phyloP scores from a whole-genome alignment of 2,329 filamentous ascomycete species.

The Pyrenophora teres region DNA sequence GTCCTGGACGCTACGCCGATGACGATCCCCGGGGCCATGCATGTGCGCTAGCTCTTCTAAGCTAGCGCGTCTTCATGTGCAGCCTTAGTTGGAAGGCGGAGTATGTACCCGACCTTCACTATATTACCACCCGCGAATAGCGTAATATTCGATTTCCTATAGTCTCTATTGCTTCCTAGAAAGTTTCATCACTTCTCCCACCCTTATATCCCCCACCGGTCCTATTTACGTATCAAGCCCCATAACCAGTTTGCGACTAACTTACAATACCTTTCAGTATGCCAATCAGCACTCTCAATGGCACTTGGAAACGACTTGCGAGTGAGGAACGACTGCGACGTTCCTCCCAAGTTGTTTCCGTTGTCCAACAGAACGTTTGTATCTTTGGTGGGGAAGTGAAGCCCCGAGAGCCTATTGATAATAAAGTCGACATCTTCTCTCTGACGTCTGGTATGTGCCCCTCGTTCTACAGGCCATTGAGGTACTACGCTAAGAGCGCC shows the following conservation, averaged over 20 bases:
- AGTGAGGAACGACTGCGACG: slow-evolving; percentile 59
- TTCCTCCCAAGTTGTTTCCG: slow-evolving; percentile 73
- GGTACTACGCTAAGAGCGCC: slow-evolving; percentile 22
- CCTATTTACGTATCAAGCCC: neutral
- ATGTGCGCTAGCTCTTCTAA: neutral
- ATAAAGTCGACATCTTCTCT: slow-evolving; percentile 69
- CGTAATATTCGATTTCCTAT: slow-evolving; percentile 1
- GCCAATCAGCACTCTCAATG: slow-evolving; percentile 36
- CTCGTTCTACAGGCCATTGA: slow-evolving; percentile 19
- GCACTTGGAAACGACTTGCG: slow-evolving; percentile 46
- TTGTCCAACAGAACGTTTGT: slow-evolving; percentile 63
- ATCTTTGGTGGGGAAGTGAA: slow-evolving; percentile 78
- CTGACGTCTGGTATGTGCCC: slow-evolving; percentile 45
- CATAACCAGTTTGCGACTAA: neutral
- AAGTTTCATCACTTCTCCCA: too few relatives aligned
- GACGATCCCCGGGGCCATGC: slow-evolving; percentile 9
- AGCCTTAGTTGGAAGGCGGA: neutral
- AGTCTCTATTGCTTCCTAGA: neutral
- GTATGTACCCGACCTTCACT: slow-evolving; percentile 1
- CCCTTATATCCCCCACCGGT: neutral
- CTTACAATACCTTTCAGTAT: slow-evolving; percentile 27
- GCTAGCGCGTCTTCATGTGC: slow-evolving; percentile 1
- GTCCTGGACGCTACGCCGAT: slow-evolving; percentile 1
- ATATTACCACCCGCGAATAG: slow-evolving; percentile 3
- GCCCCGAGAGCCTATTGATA: slow-evolving; percentile 71